Evolutionary conservation across 176 grass and related monocot genomes (phyloP).

Genomic region (Zoysia japonica): DNA sequence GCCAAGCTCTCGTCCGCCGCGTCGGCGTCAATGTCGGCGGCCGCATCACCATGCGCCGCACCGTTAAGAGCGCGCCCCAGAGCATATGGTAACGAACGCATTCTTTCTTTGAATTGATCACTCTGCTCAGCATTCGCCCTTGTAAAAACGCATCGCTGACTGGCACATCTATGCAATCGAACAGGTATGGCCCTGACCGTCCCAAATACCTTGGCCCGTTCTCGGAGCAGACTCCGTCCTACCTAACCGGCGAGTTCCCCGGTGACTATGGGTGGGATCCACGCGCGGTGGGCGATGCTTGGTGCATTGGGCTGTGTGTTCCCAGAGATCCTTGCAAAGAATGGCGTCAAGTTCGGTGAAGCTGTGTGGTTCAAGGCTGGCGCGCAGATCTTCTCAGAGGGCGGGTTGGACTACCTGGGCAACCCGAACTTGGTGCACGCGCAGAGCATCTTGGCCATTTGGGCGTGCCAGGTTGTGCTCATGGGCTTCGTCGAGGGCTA

Average conservation of each 20-base stretch:
- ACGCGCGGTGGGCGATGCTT: conserved; percentile 73
- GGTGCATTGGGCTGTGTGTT: conserved; percentile 67
- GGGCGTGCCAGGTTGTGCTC: conserved; percentile 66
- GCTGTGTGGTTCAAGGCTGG: conserved; percentile 82
- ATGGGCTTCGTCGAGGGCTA: conserved; percentile 88
- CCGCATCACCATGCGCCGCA: conserved; percentile 79
- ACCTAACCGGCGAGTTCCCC: conserved; percentile 86
- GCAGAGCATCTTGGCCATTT: conserved; percentile 78
- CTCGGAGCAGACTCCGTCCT: conserved; percentile 86
- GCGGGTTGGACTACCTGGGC: conserved; percentile 71
- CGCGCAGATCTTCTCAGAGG: conserved; percentile 74
- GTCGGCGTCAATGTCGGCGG: conserved; percentile 49
- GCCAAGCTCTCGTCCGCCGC: conserved; percentile 52
- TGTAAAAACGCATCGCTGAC: too few relatives aligned
- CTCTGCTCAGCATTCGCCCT: background rate
- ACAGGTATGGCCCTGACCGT: conserved; percentile 66
- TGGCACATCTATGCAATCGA: too few relatives aligned
- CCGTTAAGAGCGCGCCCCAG: conserved; percentile 61
- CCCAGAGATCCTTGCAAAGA: conserved; percentile 64
- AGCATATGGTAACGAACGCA: conserved; percentile 62
- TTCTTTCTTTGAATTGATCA: background rate
- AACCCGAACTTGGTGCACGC: conserved; percentile 78
- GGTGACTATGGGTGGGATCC: conserved; percentile 97
- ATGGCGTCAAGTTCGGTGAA: conserved; percentile 76
- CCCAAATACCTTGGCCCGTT: conserved; percentile 93